These are phyloP conservation scores for Arthrobotrys conoides DNA, from an alignment of 2,329 filamentous ascomycete genomes.

Conservation along the genomic window DNA sequence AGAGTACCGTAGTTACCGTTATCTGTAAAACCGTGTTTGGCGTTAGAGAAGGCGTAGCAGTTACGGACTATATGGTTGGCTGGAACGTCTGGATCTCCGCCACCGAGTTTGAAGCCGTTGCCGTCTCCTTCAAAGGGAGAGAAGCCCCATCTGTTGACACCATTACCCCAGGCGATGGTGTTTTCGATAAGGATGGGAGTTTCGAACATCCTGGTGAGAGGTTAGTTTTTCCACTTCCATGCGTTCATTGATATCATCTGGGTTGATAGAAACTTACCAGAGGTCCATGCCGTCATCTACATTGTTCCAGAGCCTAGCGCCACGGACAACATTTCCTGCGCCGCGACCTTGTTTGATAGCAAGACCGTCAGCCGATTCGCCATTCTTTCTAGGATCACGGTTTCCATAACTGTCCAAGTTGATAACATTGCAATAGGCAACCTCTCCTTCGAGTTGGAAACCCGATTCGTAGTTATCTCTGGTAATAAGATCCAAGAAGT, in stretches of 20 bases:
- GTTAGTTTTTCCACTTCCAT: not conserved
- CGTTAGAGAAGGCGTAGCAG: slow-evolving; percentile 69
- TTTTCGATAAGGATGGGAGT: slow-evolving; percentile 69
- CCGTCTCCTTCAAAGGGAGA: slow-evolving; percentile 69
- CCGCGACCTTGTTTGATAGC: slow-evolving; percentile 70
- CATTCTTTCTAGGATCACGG: slow-evolving; percentile 71
- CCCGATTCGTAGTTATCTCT: slow-evolving; percentile 68
- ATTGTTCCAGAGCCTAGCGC: slow-evolving; percentile 70
- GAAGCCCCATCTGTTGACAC: slow-evolving; percentile 69
- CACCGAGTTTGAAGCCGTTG: slow-evolving; percentile 70
- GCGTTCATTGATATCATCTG: slow-evolving; percentile 15
- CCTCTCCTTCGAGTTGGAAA: slow-evolving; percentile 66
- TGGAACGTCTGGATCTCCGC: slow-evolving; percentile 66
- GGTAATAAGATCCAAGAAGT: slow-evolving; percentile 66
- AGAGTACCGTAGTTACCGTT: slow-evolving; percentile 69
- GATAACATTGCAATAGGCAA: slow-evolving; percentile 67
- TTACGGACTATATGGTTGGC: slow-evolving; percentile 69
- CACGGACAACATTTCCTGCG: slow-evolving; percentile 69
- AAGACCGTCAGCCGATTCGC: slow-evolving; percentile 71
- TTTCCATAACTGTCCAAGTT: slow-evolving; percentile 69
- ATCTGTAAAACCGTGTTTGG: slow-evolving; percentile 69
- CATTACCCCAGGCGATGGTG: slow-evolving; percentile 70
- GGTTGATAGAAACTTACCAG: slow-evolving; percentile 62
- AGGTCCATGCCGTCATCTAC: slow-evolving; percentile 71
- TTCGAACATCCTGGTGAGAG: slow-evolving; percentile 65